These are phyloP conservation scores for Salix viminalis DNA, from an alignment of 345 rosid species.

Conservation along the genomic window DNA sequence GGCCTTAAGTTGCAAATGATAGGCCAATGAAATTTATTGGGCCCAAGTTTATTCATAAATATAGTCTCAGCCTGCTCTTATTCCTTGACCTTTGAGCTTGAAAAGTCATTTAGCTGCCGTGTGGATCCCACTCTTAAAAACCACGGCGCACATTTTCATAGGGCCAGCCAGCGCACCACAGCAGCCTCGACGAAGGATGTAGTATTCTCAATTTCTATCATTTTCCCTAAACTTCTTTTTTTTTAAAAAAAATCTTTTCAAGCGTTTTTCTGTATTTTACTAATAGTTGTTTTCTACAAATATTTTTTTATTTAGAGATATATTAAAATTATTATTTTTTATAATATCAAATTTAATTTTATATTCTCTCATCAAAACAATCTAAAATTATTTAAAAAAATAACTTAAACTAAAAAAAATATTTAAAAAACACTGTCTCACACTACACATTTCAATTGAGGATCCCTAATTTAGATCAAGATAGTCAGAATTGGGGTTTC, in stretches of 20 bases:
- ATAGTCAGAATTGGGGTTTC: not conserved
- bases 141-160: not conserved
- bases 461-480: not conserved
- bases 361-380: no score
- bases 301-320: no score
- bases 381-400: no score
- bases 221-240: not conserved
- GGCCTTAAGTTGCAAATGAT: not conserved
- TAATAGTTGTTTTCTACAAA: no score
- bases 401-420: no score
- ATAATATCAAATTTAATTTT: no score
- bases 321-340: no score
- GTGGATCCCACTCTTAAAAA: no score
- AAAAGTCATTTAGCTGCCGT: not conserved
- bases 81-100: not conserved
- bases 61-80: not conserved
- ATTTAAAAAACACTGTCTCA: no score
- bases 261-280: no score
- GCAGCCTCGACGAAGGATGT: not conserved
- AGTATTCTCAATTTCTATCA: not conserved
- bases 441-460: not conserved
- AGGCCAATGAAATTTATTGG: not conserved
- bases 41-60: not conserved
- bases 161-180: no score
- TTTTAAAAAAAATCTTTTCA: no score